phyloP scores from a whole-genome alignment of 768 basidiomycete genomes.

The Tylopilus sp. region DNA sequence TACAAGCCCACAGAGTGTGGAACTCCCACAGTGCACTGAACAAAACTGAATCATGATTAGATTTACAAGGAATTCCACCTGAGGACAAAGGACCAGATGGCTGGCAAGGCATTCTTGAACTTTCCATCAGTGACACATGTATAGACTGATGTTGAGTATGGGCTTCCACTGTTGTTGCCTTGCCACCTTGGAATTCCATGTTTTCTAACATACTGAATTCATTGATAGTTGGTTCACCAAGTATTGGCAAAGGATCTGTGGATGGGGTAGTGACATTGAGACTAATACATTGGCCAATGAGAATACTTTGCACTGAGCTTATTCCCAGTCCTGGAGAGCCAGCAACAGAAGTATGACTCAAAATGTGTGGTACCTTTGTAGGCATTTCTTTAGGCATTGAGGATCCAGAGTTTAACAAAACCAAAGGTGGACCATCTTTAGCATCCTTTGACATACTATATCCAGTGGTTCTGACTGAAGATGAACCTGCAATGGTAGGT shows the following conservation, averaged over 20 bases:
- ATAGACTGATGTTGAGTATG: conserved; percentile 51
- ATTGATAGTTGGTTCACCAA: conserved; percentile 44
- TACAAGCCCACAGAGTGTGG: no score
- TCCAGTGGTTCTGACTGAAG: conserved; percentile 71
- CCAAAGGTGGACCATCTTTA: conserved; percentile 55
- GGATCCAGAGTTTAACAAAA: conserved; percentile 48
- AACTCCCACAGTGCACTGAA: conserved; percentile 74
- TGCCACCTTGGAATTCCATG: conserved; percentile 47
- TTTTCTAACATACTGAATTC: conserved; percentile 83
- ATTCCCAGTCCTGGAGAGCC: conserved; percentile 68
- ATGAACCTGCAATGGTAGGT: conserved; percentile 92
- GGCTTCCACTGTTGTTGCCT: conserved; percentile 32
- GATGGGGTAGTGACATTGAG: conserved; percentile 56
- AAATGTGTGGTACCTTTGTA: conserved; percentile 92
- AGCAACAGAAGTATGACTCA: conserved; percentile 75
- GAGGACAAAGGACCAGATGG: conserved; percentile 44
- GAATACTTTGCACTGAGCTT: conserved; percentile 45
- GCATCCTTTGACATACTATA: conserved; percentile 50
- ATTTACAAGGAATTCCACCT: conserved; percentile 55
- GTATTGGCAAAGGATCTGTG: conserved; percentile 60
- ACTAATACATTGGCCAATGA: conserved; percentile 63
- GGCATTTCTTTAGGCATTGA: conserved; percentile 76
- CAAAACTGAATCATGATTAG: conserved; percentile 76
- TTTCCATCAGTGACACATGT: conserved; percentile 59
- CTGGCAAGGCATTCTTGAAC: conserved; percentile 67